Evolutionary conservation across 441 rosid species (phyloP).

Genomic region (Lepidium campestre): DNA sequence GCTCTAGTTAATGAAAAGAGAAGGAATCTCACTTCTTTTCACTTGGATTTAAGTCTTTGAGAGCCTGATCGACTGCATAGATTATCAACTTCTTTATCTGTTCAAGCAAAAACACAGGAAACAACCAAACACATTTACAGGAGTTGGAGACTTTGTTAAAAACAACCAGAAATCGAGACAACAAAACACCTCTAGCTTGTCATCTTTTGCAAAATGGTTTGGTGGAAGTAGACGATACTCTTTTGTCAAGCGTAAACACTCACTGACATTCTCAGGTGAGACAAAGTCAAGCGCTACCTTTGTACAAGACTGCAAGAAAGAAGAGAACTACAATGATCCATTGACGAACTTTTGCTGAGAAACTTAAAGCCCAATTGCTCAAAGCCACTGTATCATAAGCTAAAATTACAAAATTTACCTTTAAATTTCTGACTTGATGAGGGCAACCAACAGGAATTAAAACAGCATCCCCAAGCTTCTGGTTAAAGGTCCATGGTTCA

Average conservation of each 20-base stretch:
- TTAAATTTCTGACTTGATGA: constrained; percentile 89
- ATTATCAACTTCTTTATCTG: constrained; percentile 26
- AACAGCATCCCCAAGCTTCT: constrained; percentile 90
- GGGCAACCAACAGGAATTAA: constrained; percentile 94
- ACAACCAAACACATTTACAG: neutral
- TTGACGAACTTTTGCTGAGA: neutral
- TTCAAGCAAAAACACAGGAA: neutral
- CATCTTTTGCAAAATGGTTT: constrained; percentile 64
- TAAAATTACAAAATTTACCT: constrained; percentile 38
- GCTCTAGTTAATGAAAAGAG: neutral
- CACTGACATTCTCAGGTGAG: constrained; percentile 68
- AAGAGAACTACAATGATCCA: neutral
- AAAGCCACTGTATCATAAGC: neutral
- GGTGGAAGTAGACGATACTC: constrained; percentile 75
- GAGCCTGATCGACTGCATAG: constrained; percentile 11
- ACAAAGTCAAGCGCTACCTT: constrained; percentile 90
- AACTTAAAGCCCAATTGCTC: neutral
- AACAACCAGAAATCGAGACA: neutral
- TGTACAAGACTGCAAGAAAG: constrained; percentile 57
- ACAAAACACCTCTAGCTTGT: constrained; percentile 56
- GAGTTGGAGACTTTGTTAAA: neutral
- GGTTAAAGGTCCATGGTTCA: constrained; percentile 90
- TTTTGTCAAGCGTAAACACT: constrained; percentile 68
- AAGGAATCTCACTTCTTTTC: neutral
- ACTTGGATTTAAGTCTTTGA: neutral